Base-by-base conservation (phyloP, 1,284 basidiomycete species). In the Omphalotus olearius region DNA sequence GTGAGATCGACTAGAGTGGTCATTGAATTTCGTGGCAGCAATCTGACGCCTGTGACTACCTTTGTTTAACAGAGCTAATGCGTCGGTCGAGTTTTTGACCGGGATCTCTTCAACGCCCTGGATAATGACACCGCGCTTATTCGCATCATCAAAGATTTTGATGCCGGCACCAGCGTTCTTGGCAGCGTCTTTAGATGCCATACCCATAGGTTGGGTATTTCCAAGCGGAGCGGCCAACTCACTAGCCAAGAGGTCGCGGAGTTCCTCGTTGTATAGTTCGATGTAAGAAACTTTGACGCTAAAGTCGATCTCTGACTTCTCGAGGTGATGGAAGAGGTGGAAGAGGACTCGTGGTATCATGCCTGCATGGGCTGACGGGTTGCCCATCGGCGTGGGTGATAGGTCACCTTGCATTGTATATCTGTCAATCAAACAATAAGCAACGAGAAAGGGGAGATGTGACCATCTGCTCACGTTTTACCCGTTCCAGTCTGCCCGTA, bases 401-500 rank as follows among this genome's bases (percentile, higher is more conserved):
- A 97, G 73, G 64, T 97, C 91, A 23, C 94, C 94, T 68, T 95
- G 91, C 94, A 97, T 97, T 2, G 94, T 97, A 63, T 93, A 88
- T 42, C 93, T 96, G 30, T 13, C 30, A 2, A 2, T 61, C 39
- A 45, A 25, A 25, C 41, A 46, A 48, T 47, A 33, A 46, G 40
- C 60, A 26, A 56, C 54, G 25, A 48, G 20, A 23, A n/a, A 50
- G 18, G 17, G 51, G 54, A 53, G n/a, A 30, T 44, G 26, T 10
- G 14, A 17, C 23, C 11, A 18, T n/a, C 13, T n/a, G 75, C 90
- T 64, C 64, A 97, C 88, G 97, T 99, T 74, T 99, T 99, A 14
- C 97, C 97, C 0, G 97, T 98, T 4, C 97, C 97, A 0, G 97
- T 99, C 68, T 99, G 97, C 2, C 97, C 97, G 64, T 99, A 99